Conservation (phyloP, 2,329 filamentous ascomycete species). For the Cladophialophora chaetospira region DNA sequence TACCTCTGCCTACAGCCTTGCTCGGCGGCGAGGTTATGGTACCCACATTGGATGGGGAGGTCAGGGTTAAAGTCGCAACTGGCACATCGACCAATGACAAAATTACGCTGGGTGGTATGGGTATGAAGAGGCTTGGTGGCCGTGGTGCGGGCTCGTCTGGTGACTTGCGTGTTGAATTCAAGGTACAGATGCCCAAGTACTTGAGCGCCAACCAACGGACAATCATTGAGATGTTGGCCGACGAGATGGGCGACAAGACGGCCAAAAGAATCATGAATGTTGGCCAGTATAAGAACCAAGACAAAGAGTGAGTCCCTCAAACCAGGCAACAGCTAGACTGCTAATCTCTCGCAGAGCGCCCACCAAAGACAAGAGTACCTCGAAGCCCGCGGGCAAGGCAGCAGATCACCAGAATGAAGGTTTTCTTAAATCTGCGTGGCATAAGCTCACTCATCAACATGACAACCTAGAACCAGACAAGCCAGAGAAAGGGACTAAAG, state of each 20-base stretch:
- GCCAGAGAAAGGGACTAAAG: constrained; percentile 34
- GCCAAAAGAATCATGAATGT: constrained; percentile 93
- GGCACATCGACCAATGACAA: constrained; percentile 92
- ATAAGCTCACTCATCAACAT: constrained; percentile 78
- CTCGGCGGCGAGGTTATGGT: constrained; percentile 87
- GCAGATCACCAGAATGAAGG: constrained; percentile 73
- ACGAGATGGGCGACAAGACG: constrained; percentile 91
- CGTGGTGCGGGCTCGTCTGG: constrained; percentile 66
- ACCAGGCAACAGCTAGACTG: neutral
- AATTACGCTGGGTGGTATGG: constrained; percentile 84
- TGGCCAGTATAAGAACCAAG: constrained; percentile 52
- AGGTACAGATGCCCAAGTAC: constrained; percentile 93
- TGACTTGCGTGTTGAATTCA: constrained; percentile 91
- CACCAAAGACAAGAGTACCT: constrained; percentile 11
- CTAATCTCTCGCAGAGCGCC: constrained; percentile 25
- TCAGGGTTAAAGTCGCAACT: constrained; percentile 86
- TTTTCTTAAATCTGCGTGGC: constrained; percentile 91
- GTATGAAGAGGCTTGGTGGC: constrained; percentile 81
- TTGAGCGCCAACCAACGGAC: constrained; percentile 87
- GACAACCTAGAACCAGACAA: constrained; percentile 38
- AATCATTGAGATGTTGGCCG: constrained; percentile 91
- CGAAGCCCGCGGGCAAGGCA: constrained; percentile 32
- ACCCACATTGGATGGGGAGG: constrained; percentile 85
- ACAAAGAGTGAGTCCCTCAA: constrained; percentile 51
- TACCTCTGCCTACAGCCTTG: constrained; percentile 89